Percentiles rank a stretch among this genome's conserved stretches.
Conservation (phyloP, 306 rosid species). For the Castanopsis chinensis region DNA sequence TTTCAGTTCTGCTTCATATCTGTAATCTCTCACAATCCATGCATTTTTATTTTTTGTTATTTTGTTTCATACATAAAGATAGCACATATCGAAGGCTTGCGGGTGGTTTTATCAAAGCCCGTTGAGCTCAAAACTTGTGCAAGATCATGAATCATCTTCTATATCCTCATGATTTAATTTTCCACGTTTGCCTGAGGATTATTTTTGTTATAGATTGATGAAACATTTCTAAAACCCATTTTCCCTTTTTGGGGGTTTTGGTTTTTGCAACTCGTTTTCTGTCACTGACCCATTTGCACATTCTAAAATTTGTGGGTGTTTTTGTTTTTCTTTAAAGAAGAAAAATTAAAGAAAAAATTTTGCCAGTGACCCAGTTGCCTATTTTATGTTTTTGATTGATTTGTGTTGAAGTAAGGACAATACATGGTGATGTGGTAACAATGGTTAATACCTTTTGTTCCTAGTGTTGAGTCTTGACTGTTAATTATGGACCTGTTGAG, state of each 20-base stretch:
- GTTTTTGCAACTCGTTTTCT: neutral
- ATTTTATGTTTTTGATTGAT: neutral
- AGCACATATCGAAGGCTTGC: constrained; percentile 90
- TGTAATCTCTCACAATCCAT: neutral
- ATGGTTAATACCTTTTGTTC: no score
- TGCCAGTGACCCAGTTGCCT: no score
- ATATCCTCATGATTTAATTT: constrained; percentile 29
- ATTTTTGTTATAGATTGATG: constrained; percentile 29
- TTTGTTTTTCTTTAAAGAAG: neutral
- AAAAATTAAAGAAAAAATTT: neutral
- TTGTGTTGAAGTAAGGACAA: neutral
- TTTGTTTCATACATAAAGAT: neutral
- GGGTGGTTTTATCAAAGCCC: constrained; percentile 27
- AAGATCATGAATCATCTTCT: constrained; percentile 34
- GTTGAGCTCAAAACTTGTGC: constrained; percentile 77
- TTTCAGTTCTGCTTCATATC: neutral
- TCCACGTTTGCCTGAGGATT: constrained; percentile 29
- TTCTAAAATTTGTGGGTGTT: neutral
- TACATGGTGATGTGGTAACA: no score
- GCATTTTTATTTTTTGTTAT: neutral
- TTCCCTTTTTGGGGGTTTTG: neutral
- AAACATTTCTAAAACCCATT: constrained; percentile 27
- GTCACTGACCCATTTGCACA: neutral
- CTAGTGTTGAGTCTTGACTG: no score
- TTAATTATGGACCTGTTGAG: no score